These are phyloP conservation scores for Circinella umbellata DNA, from an alignment of 371 early-diverging fungal genomes.

Conservation along the genomic window DNA sequence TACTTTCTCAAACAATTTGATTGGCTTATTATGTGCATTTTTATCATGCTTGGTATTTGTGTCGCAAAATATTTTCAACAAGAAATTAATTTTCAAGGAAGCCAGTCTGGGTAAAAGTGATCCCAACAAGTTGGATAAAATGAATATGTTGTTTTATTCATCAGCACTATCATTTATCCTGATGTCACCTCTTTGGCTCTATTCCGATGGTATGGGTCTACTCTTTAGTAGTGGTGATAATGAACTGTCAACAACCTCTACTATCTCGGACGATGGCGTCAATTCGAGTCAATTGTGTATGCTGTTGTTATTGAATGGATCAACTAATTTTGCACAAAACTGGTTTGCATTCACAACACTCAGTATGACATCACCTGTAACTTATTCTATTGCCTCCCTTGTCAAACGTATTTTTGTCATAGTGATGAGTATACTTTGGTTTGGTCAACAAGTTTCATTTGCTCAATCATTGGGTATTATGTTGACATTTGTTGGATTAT, in stretches of 20 bases:
- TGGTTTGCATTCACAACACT: slow-evolving; percentile 84
- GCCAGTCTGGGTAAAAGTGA: slow-evolving; percentile 41
- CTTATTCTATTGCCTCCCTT: slow-evolving; percentile 87
- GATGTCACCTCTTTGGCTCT: slow-evolving; percentile 85
- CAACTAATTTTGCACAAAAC: slow-evolving; percentile 80
- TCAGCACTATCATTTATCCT: slow-evolving; percentile 68
- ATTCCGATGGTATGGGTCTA: slow-evolving; percentile 70
- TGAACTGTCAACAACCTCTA: too few species aligned
- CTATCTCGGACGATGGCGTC: not conserved
- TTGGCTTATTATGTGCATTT: slow-evolving; percentile 78
- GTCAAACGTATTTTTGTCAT: slow-evolving; percentile 92
- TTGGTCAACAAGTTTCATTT: slow-evolving; percentile 71
- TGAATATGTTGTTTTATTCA: slow-evolving; percentile 83
- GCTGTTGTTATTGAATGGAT: slow-evolving; percentile 78
- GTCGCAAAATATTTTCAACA: slow-evolving; percentile 83
- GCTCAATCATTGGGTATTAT: slow-evolving; percentile 78
- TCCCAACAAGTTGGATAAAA: slow-evolving; percentile 80
- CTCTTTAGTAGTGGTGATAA: not conserved
- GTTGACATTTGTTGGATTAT: slow-evolving; percentile 84
- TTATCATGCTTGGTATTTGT: slow-evolving; percentile 81
- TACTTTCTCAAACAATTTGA: slow-evolving; percentile 54
- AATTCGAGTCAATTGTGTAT: slow-evolving; percentile 22
- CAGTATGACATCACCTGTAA: slow-evolving; percentile 80
- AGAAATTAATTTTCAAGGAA: slow-evolving; percentile 71
- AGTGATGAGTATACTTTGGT: slow-evolving; percentile 83